phyloP scores from a whole-genome alignment of 1,139 yeast species.

The Debaryomyces udenii region DNA sequence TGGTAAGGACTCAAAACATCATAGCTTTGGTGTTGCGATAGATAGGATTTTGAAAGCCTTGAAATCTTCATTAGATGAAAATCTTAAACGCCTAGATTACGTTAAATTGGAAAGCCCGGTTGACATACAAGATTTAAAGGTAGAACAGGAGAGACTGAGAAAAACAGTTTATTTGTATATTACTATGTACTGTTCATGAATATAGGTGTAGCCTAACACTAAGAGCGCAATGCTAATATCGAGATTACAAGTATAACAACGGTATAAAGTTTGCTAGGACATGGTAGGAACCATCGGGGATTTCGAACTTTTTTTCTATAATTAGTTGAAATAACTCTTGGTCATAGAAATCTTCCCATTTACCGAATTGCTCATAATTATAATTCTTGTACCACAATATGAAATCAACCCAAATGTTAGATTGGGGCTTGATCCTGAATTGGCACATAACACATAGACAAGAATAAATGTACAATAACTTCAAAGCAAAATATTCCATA shows the following conservation, averaged over 20 bases:
- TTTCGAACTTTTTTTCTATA: conserved; percentile 4
- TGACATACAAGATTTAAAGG: no score
- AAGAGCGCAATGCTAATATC: no score
- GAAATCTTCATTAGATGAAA: background rate
- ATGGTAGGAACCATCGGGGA: conserved; percentile 1
- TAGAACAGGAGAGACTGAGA: no score
- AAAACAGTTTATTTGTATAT: no score
- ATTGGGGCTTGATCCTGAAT: conserved; percentile 10
- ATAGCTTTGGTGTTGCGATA: no score
- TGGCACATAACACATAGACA: conserved; percentile 12
- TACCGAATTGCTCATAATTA: conserved; percentile 11
- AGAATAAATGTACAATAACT: conserved; percentile 16
- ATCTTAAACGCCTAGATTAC: background rate
- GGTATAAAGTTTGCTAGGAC: conserved; percentile 1
- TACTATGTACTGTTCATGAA: no score
- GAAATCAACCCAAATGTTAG: conserved; percentile 16
- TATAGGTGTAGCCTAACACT: no score
- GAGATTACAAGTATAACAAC: background rate
- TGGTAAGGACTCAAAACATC: no score
- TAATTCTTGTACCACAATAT: conserved; percentile 13
- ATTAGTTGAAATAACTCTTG: conserved; percentile 10
- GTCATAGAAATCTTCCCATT: conserved; percentile 16
- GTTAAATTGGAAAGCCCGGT: background rate
- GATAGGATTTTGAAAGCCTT: conserved; percentile 3
- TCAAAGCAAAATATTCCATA: conserved; percentile 14